phyloP scores from a whole-genome alignment of 2,329 filamentous ascomycete species.

The Esteya vermicola region DNA sequence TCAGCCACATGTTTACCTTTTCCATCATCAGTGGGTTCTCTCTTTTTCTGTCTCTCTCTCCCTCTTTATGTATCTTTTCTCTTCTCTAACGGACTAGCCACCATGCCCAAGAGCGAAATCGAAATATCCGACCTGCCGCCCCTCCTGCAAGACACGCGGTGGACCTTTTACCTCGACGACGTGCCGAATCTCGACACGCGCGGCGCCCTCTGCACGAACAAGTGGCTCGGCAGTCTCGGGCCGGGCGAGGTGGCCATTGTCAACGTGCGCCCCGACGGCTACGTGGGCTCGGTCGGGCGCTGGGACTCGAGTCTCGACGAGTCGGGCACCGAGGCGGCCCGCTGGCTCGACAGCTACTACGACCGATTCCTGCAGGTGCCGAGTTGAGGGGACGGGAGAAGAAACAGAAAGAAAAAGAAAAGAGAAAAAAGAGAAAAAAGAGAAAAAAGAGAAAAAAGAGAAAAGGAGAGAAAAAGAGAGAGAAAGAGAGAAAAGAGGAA shows the following conservation, averaged over 20 bases:
- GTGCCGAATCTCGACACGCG: constrained; percentile 39
- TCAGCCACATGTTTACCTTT: constrained; percentile 57
- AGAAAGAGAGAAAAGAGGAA: neutral
- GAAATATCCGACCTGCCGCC: constrained; percentile 52
- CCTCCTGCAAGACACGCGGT: constrained; percentile 48
- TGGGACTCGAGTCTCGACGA: constrained; percentile 38
- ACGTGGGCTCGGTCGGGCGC: constrained; percentile 49
- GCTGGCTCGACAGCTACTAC: constrained; percentile 41
- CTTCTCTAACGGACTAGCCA: constrained; percentile 24
- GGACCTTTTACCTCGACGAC: constrained; percentile 62
- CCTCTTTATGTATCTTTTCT: neutral
- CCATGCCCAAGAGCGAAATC: constrained; percentile 45
- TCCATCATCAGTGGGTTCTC: constrained; percentile 45
- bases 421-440: neutral
- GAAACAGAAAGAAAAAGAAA: no score
- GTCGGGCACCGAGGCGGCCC: constrained; percentile 34
- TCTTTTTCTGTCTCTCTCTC: neutral
- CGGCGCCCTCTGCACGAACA: constrained; percentile 43
- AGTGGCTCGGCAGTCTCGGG: constrained; percentile 50
- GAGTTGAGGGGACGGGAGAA: constrained; percentile 5
- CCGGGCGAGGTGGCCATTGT: constrained; percentile 46
- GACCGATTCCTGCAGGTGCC: constrained; percentile 38
- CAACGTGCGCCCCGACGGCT: constrained; percentile 60
- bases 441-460: neutral
- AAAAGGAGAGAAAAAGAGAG: neutral